A percentile compares a stretch with the other conserved stretches of the same genome.
Evolutionary conservation across 73 alveolate species (phyloP).

Genomic region (Paramecium primaurelia): DNA sequence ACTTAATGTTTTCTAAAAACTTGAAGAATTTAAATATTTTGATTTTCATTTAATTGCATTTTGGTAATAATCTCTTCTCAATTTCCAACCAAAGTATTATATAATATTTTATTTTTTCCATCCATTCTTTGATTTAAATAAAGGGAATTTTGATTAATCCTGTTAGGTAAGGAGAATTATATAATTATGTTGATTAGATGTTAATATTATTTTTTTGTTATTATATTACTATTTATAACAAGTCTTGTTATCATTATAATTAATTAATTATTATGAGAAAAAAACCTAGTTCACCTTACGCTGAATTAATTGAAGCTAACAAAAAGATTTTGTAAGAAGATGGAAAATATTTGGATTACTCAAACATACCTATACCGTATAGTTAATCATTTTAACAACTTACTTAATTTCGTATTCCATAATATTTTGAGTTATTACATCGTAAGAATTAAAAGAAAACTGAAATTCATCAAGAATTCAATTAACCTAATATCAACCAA

Average conservation of each 20-base stretch:
- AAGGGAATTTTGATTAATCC: background rate
- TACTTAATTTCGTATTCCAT: background rate
- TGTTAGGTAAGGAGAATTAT: too few species aligned
- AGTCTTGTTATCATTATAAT: background rate
- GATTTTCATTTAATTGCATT: too few species aligned
- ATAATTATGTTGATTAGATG: background rate
- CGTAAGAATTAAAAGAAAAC: background rate
- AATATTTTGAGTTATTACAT: background rate
- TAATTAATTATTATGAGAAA: background rate
- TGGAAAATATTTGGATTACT: background rate
- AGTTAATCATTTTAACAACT: background rate
- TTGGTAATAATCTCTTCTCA: too few species aligned
- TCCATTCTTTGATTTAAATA: background rate
- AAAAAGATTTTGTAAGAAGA: background rate
- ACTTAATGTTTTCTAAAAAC: too few species aligned
- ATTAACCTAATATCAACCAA: background rate
- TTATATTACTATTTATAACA: background rate
- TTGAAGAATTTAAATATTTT: too few species aligned
- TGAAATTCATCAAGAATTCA: background rate
- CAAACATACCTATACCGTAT: background rate
- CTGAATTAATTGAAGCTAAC: background rate
- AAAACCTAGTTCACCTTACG: slow-evolving; percentile 22
- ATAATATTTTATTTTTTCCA: too few species aligned
- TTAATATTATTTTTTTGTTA: background rate
- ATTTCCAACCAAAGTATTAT: too few species aligned